Conservation (phyloP, 2,329 filamentous ascomycete genomes). For the Colletotrichum cuscutae region DNA sequence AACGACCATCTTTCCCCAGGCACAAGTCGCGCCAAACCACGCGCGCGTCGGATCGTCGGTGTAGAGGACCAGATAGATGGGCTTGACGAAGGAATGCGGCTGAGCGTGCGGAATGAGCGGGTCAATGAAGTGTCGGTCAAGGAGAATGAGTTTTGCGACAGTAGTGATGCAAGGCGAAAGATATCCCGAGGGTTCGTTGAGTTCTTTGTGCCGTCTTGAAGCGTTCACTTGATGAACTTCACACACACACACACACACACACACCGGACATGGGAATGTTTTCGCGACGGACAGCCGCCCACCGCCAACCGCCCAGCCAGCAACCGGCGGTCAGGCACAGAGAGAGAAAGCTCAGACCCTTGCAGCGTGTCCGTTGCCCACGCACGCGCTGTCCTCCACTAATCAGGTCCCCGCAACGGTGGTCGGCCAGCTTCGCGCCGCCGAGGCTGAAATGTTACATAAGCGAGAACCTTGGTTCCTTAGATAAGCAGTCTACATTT, state of each 20-base stretch:
- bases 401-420: background rate
- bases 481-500: background rate
- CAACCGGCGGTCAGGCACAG: background rate
- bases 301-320: conserved; percentile 20
- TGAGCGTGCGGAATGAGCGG: background rate
- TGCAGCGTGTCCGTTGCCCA: conserved; percentile 22
- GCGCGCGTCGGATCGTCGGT: conserved; percentile 22
- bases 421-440: conserved; percentile 9
- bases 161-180: conserved; percentile 9
- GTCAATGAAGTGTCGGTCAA: conserved; percentile 2
- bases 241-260: background rate
- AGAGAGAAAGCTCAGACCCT: conserved; percentile 22
- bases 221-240: conserved; percentile 14
- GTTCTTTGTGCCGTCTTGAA: conserved; percentile 25
- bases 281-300: conserved; percentile 24
- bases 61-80: background rate
- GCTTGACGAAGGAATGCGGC: conserved; percentile 4
- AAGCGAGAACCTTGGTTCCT: background rate
- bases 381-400: background rate
- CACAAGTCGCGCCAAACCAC: conserved; percentile 27
- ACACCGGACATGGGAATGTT: conserved; percentile 22
- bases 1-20: conserved; percentile 31
- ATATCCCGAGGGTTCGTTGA: conserved; percentile 18
- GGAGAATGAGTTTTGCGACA: conserved; percentile 9
- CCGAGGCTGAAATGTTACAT: conserved; percentile 2